Evolutionary conservation across 2,329 filamentous ascomycete species (phyloP), one percentile per base, ranked within the genome.

Genomic region (Trichophyton schoenleinii): DNA sequence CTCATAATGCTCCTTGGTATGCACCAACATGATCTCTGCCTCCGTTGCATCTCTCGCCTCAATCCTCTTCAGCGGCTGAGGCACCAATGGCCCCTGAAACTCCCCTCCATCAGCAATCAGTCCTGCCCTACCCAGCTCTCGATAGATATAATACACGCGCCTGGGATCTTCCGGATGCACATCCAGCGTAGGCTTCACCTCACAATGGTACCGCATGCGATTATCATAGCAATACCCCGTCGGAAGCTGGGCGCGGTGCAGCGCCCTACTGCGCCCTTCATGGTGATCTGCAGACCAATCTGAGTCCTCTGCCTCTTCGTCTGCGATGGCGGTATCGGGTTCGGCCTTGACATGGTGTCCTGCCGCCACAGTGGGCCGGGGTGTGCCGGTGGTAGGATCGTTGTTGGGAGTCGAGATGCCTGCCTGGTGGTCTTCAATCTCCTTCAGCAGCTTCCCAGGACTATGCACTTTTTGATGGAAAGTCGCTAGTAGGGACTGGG

Each of bases 101-200:
- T 86, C 81, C 0, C 80, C 77, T 60, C 79, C 77, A 66, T 81
- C 91, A 36, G 52, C 52, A 6, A 96, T 84, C 1, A 97, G 80
- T 0, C 90, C 91, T 44, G 87, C 87, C 66, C 86, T 82, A 70
- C 88, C 90, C 67, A 99, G 87, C 44, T 89, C 89, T 67, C 89
- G 87, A 80, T 94, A 96, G 67, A 99, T 99, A 68, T 89, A 87
- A 68, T 91, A 89, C 63, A 99, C 96, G 13, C 94, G 85, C 31
- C 90, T 81, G 0, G 94, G 94, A 68, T 99, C 94, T 73, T 99
- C 94, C 0, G 94, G 94, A 69, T 99, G 94, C 59, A 95, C 87
- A 22, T 92, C 87, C 18, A 77, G 74, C 2, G 78, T 75, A 2
- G 80, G 77, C 18, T 89, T 86, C 15, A 89, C 85, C 70, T 96